Evolutionary conservation across 2,329 filamentous ascomycete genomes (phyloP).

Genomic region (Penicillium sp.): DNA sequence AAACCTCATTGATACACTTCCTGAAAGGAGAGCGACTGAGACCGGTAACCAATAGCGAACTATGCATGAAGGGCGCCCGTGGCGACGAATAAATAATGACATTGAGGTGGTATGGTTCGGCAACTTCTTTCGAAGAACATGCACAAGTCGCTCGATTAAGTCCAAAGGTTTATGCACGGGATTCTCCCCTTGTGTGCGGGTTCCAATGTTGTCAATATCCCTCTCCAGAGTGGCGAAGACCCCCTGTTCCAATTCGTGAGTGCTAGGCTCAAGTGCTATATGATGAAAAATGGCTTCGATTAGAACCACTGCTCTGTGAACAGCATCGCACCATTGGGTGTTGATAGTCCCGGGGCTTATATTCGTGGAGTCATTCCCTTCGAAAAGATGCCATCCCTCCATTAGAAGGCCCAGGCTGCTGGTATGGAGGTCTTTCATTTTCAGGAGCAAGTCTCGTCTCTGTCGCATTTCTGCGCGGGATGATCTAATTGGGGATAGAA

Average conservation of each 20-base stretch:
- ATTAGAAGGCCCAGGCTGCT: slow-evolving; percentile 84
- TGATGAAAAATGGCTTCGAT: slow-evolving; percentile 83
- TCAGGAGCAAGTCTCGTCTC: slow-evolving; percentile 71
- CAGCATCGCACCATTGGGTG: slow-evolving; percentile 68
- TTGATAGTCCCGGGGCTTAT: slow-evolving; percentile 42
- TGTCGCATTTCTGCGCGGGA: slow-evolving; percentile 71
- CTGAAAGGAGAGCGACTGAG: slow-evolving; percentile 70
- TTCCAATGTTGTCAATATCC: slow-evolving; percentile 53
- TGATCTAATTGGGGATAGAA: slow-evolving; percentile 76
- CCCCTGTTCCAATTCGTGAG: slow-evolving; percentile 56
- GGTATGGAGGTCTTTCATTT: slow-evolving; percentile 75
- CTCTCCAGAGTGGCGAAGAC: slow-evolving; percentile 61
- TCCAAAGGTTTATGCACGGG: slow-evolving; percentile 45
- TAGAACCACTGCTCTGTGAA: slow-evolving; percentile 76
- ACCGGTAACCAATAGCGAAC: slow-evolving; percentile 88
- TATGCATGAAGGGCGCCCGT: slow-evolving; percentile 72
- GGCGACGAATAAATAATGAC: slow-evolving; percentile 56
- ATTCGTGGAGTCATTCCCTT: slow-evolving; percentile 57
- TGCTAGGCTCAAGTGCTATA: slow-evolving; percentile 59
- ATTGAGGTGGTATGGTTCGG: slow-evolving; percentile 65
- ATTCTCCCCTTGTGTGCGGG: not conserved
- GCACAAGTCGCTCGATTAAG: slow-evolving; percentile 39
- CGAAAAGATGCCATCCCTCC: slow-evolving; percentile 76
- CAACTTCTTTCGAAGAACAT: slow-evolving; percentile 67
- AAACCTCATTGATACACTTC: slow-evolving; percentile 80